A percentile compares a stretch with the other conserved stretches of the same genome.
Conservation (phyloP, 768 basidiomycete genomes). For the Gymnopilus dilepis region DNA sequence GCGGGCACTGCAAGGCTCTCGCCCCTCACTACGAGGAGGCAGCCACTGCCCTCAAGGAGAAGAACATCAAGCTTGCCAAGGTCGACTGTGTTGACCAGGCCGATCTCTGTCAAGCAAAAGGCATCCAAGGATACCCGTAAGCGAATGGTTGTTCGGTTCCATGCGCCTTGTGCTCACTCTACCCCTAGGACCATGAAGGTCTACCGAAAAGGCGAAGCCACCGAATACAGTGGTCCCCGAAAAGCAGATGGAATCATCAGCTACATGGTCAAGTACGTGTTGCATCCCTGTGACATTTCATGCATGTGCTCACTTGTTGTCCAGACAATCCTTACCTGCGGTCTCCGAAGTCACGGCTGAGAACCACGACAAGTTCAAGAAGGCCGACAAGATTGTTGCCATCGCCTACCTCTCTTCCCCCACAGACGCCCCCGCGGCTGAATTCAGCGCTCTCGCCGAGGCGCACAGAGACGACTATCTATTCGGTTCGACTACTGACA, state of each 20-base stretch:
- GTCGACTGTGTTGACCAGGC: conserved; percentile 96
- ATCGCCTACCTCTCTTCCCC: conserved; percentile 83
- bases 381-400: conserved; percentile 88
- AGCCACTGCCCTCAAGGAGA: conserved; percentile 90
- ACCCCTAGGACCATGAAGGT: conserved; percentile 84
- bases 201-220: conserved; percentile 81
- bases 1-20: conserved; percentile 95
- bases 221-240: conserved; percentile 87
- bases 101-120: conserved; percentile 88
- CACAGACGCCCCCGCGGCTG: conserved; percentile 69
- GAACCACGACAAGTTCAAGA: conserved; percentile 85
- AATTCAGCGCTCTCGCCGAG: conserved; percentile 83
- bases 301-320: conserved; percentile 13
- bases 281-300: not conserved
- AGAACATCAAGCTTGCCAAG: conserved; percentile 89
- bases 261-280: conserved; percentile 92
- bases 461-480: conserved; percentile 92
- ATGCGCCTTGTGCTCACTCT: not conserved
- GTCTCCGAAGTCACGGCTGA: conserved; percentile 79
- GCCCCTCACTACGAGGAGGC: conserved; percentile 95
- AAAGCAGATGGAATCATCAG: conserved; percentile 95
- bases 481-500: conserved; percentile 85
- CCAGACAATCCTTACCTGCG: conserved; percentile 90
- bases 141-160: conserved; percentile 32
- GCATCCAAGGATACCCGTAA: conserved; percentile 93